Conservation (phyloP, 1,284 basidiomycete species). For the Leccinum solheimii region DNA sequence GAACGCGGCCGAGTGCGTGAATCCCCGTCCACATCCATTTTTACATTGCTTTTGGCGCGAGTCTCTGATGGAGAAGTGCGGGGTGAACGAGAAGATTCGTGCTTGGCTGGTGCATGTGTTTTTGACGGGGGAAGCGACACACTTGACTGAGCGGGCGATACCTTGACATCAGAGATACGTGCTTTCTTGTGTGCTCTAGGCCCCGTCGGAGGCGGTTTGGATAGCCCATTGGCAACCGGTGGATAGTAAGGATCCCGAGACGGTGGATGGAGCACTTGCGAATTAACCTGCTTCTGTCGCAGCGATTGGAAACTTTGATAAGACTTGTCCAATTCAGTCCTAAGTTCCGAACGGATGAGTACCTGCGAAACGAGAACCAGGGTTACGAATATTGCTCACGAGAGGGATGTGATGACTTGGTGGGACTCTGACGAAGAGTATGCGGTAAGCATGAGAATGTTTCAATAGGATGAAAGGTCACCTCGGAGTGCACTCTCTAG, state of each 20-base stretch:
- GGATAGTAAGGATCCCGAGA: slow-evolving; percentile 31
- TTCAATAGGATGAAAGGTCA: slow-evolving; percentile 34
- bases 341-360: slow-evolving; percentile 27
- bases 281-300: slow-evolving; percentile 41
- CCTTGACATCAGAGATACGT: slow-evolving; percentile 58
- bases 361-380: slow-evolving; percentile 1
- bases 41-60: slow-evolving; percentile 37
- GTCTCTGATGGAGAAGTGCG: slow-evolving; percentile 39
- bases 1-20: slow-evolving; percentile 40
- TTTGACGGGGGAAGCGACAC: slow-evolving; percentile 37
- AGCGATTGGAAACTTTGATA: slow-evolving; percentile 57
- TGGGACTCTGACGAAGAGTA: slow-evolving; percentile 62
- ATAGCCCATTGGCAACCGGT: slow-evolving; percentile 31
- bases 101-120: slow-evolving; percentile 26
- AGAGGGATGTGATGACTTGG: slow-evolving; percentile 62
- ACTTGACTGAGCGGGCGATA: slow-evolving; percentile 41
- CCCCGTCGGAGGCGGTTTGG: slow-evolving; percentile 69
- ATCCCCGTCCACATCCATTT: slow-evolving; percentile 65
- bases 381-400: slow-evolving; percentile 49
- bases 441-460: slow-evolving; percentile 5
- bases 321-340: slow-evolving; percentile 70
- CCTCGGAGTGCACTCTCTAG: slow-evolving; percentile 74
- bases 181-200: slow-evolving; percentile 77
- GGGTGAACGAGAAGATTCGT: slow-evolving; percentile 38
- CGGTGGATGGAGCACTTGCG: slow-evolving; percentile 42